Conservation (phyloP, 2,329 filamentous ascomycete genomes). For the Scleromitrula shiraiana region DNA sequence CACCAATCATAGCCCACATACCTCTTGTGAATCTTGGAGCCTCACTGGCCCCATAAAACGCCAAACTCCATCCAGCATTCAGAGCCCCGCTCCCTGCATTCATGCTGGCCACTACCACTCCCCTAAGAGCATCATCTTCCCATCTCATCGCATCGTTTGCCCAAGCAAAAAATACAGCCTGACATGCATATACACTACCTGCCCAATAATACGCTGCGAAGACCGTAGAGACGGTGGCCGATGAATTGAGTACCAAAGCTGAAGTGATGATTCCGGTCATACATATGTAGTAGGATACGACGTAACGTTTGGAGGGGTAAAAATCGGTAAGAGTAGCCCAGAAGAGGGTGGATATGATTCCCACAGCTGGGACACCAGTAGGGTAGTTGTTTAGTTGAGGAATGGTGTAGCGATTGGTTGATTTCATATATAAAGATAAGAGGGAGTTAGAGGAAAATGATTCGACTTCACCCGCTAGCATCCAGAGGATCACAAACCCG, state of each 20-base stretch:
- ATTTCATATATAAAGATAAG: slow-evolving; percentile 41
- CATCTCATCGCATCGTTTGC: slow-evolving; percentile 59
- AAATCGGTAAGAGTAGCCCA: slow-evolving; percentile 64
- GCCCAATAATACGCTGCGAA: slow-evolving; percentile 67
- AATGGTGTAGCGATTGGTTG: slow-evolving; percentile 37
- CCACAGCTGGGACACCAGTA: slow-evolving; percentile 43
- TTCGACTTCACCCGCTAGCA: slow-evolving; percentile 64
- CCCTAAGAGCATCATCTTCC: slow-evolving; percentile 53
- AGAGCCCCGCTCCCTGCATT: slow-evolving; percentile 60
- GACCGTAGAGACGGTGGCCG: slow-evolving; percentile 38
- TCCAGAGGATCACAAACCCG: slow-evolving; percentile 59
- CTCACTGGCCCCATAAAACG: slow-evolving; percentile 61
- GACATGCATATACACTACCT: slow-evolving; percentile 62
- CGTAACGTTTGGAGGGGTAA: slow-evolving; percentile 52
- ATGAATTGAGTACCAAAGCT: slow-evolving; percentile 45
- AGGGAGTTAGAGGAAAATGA: slow-evolving; percentile 60
- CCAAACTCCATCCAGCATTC: slow-evolving; percentile 65
- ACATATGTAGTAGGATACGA: slow-evolving; percentile 60
- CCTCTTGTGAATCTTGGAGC: slow-evolving; percentile 50
- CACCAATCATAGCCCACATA: slow-evolving; percentile 68
- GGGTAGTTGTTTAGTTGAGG: slow-evolving; percentile 46
- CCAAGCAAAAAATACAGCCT: slow-evolving; percentile 70
- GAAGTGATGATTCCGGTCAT: slow-evolving; percentile 56
- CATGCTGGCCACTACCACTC: slow-evolving; percentile 64
- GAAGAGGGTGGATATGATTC: slow-evolving; percentile 49